Evolutionary conservation across 139 green algal species (phyloP).

Genomic region (Chlorella sp.): DNA sequence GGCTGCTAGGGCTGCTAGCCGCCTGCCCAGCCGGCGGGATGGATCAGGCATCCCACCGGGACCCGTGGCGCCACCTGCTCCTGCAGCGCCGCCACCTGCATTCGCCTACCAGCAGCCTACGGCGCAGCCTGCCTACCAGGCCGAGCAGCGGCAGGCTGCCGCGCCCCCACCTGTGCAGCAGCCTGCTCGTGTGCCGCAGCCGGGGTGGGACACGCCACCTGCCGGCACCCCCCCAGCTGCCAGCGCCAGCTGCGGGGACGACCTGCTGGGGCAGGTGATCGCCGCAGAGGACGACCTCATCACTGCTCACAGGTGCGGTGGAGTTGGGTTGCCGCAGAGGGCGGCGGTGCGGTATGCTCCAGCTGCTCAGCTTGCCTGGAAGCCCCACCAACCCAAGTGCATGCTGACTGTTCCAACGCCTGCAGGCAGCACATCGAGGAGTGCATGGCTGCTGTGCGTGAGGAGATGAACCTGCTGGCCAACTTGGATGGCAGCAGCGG

Average conservation of each 20-base stretch:
- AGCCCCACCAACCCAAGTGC: too few species aligned
- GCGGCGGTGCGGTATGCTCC: too few species aligned
- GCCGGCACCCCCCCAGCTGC: neutral
- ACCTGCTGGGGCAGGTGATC: slow-evolving; percentile 85
- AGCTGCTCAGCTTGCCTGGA: too few species aligned
- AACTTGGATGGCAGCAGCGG: slow-evolving; percentile 46
- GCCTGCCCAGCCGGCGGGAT: neutral
- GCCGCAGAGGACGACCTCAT: slow-evolving; percentile 93
- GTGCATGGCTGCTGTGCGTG: slow-evolving; percentile 87
- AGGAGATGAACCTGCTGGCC: slow-evolving; percentile 77
- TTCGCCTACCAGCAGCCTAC: neutral
- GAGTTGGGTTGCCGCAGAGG: too few species aligned
- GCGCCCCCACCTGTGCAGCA: too few species aligned
- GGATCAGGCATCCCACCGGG: neutral
- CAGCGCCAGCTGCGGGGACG: slow-evolving; percentile 38
- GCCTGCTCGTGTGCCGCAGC: too few species aligned
- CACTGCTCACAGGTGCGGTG: slow-evolving; percentile 72
- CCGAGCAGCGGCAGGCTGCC: too few species aligned
- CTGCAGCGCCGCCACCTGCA: neutral
- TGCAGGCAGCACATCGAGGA: slow-evolving; percentile 82
- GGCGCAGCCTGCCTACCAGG: too few species aligned
- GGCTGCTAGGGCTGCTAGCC: neutral
- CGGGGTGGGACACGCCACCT: too few species aligned
- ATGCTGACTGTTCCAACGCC: too few species aligned
- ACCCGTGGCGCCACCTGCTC: neutral